Evolutionary conservation across 371 early-diverging fungal genomes (phyloP), one percentile per base, ranked within the genome.

Genomic region (Actinomortierella wolfii): DNA sequence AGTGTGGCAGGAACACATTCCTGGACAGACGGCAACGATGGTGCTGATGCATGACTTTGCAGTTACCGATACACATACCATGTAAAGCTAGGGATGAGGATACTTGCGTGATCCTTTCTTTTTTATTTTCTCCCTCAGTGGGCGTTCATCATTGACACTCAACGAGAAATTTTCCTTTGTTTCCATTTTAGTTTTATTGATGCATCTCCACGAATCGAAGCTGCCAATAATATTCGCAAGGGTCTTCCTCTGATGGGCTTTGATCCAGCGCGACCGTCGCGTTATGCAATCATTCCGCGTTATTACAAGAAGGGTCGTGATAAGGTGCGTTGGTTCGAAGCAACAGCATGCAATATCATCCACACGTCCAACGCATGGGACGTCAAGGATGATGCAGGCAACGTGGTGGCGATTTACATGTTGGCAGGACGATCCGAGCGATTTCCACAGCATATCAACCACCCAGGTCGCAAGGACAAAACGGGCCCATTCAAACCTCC

Each of bases 361-460:
- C 47, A 47, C 47, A 47, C 47, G 47, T 15, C 47, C 3, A 47
- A 47, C 24, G 47, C 47, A 11, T 47, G 47, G 47, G 47, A 47
- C 20, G 21, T 21, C 18, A 47, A 47, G 21, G 47, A 47, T 8
- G 47, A 1, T 18, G 47, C 15, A 21, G 47, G 47, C 15, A 47
- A 47, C 17, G 47, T 47, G 21, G 47, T 47, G 9, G 47, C 47
- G 21, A 47, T 47, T 21, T 21, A 24, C 21, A 47, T 47, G 47
- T 21, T 24, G 47, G 47, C 47, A 8, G 15, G 47, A 2, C 47
- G 47, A 47, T 15, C 47, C 21, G 47, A 47, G 21, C 47, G 47
- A 3, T 47, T 47, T 47, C 47, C 47, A 15, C 15, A 47, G 17
- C 20, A 24, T 11, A 1, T 24, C 1, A 20, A 47, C 44, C 6